Evolutionary conservation across 257 asterid species (phyloP).

Genomic region (Perilla frutescens): DNA sequence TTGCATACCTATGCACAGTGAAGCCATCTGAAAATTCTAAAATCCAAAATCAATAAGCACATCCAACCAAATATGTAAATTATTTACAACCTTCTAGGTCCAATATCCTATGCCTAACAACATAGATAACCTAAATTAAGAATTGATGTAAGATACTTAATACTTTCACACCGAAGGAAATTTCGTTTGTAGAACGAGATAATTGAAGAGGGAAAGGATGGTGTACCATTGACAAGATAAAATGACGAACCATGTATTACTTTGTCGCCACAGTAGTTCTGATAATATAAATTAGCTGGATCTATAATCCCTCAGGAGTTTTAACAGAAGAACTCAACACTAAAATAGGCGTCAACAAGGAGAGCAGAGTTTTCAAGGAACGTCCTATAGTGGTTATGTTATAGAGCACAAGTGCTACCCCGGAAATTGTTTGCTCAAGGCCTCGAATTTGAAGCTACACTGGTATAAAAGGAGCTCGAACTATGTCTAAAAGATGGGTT

Average conservation of each 20-base stretch:
- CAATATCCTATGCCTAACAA: conserved; percentile 17
- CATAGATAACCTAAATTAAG: conserved; percentile 11
- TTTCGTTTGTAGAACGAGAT: neutral
- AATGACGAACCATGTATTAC: neutral
- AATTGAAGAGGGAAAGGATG: conserved; percentile 9
- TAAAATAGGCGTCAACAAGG: neutral
- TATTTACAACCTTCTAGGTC: neutral
- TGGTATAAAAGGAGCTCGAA: neutral
- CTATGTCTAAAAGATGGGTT: neutral
- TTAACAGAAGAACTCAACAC: neutral
- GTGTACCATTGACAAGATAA: neutral
- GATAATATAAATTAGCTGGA: neutral
- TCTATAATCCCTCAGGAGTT: conserved; percentile 1
- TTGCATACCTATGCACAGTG: neutral
- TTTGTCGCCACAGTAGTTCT: neutral
- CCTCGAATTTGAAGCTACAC: neutral
- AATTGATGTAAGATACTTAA: neutral
- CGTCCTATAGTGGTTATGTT: neutral
- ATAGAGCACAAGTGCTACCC: neutral
- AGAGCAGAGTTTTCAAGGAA: neutral
- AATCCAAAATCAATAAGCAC: neutral
- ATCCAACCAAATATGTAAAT: neutral
- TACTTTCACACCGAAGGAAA: neutral
- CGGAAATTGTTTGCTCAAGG: neutral
- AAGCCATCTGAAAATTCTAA: neutral